phyloP scores from a whole-genome alignment of 176 grass and related monocot species.

The bread wheat (Triticum aestivum) region IWGSC_CS_RefSeq_v2.1 NC_057798.1:527380163-527380662 shows the following conservation, averaged over 20 bases:
- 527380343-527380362: not conserved
- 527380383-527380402: not conserved
- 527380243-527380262: not conserved
- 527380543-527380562: not conserved
- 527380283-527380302: too few relatives aligned
- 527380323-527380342: not conserved
- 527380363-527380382: not conserved
- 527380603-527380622: conserved; percentile 16
- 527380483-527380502: not conserved
- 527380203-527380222: not conserved
- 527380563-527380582: not conserved
- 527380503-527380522: not conserved
- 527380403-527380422: not conserved
- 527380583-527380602: not conserved
- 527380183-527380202: not conserved
- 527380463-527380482: not conserved
- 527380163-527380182: not conserved
- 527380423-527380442: not conserved
- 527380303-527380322: too few relatives aligned
- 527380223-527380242: conserved; percentile 6
- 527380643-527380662: too few relatives aligned
- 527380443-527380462: not conserved
- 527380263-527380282: too few relatives aligned
- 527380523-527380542: conserved; percentile 6
- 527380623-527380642: not conserved